A percentile compares a stretch with the other conserved stretches of the same genome.
Evolutionary conservation across 2,329 filamentous ascomycete species (phyloP).

Genomic region (Didymella segeticola): DNA sequence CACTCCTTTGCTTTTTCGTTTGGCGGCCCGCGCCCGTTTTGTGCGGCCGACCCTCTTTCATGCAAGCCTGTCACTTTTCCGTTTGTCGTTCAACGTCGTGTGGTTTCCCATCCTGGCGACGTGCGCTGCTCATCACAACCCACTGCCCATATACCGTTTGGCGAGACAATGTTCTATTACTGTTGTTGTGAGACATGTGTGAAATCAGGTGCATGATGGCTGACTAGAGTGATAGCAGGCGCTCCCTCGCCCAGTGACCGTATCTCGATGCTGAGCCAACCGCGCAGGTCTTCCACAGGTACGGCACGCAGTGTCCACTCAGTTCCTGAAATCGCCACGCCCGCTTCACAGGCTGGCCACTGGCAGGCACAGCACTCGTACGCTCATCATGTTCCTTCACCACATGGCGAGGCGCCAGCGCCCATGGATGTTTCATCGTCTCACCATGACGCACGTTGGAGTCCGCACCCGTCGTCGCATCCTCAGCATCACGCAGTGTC

Average conservation of each 20-base stretch:
- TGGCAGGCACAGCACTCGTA: conserved; percentile 48
- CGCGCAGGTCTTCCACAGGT: conserved; percentile 46
- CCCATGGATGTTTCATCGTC: conserved; percentile 39
- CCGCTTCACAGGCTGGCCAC: conserved; percentile 45
- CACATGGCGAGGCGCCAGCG: conserved; percentile 42
- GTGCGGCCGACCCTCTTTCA: conserved; percentile 23
- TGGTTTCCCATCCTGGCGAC: conserved; percentile 31
- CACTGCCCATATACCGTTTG: conserved; percentile 13
- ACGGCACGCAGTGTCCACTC: conserved; percentile 49
- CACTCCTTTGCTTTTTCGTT: conserved; percentile 38
- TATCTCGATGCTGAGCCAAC: conserved; percentile 49
- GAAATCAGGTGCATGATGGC: conserved; percentile 27
- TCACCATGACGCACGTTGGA: conserved; percentile 43
- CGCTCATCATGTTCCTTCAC: conserved; percentile 42
- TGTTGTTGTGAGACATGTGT: conserved; percentile 18
- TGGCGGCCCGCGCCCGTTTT: conserved; percentile 34
- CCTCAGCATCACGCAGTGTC: conserved; percentile 44
- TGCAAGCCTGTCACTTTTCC: conserved; percentile 23
- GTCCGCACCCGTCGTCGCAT: conserved; percentile 41
- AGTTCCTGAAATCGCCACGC: conserved; percentile 45
- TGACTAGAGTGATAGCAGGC: conserved; percentile 31
- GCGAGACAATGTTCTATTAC: conserved; percentile 16
- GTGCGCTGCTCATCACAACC: conserved; percentile 35
- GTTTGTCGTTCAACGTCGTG: conserved; percentile 16
- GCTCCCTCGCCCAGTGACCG: conserved; percentile 49